Conservation (phyloP, 345 rosid genomes). For the Draba incana region DNA sequence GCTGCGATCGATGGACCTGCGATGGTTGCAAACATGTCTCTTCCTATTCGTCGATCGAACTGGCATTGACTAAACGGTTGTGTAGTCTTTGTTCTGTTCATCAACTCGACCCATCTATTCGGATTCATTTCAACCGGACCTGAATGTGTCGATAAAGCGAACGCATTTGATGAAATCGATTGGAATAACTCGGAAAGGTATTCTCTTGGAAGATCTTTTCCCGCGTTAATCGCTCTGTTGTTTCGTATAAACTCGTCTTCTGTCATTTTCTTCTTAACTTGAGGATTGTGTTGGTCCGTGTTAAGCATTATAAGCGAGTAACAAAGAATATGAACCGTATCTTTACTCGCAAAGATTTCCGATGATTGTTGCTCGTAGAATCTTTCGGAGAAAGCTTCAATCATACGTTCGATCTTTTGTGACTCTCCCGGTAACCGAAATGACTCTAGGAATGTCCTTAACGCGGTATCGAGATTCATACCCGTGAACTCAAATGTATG, state of each 20-base stretch:
- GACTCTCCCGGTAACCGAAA: slow-evolving; percentile 93
- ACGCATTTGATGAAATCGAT: slow-evolving; percentile 66
- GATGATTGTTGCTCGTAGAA: slow-evolving; percentile 71
- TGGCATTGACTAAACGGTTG: slow-evolving; percentile 57
- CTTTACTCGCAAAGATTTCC: slow-evolving; percentile 72
- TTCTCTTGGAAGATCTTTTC: slow-evolving; percentile 89
- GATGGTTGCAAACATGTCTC: slow-evolving; percentile 87
- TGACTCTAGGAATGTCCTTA: slow-evolving; percentile 74
- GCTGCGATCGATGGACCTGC: slow-evolving; percentile 91
- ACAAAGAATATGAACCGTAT: slow-evolving; percentile 70
- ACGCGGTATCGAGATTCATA: slow-evolving; percentile 81
- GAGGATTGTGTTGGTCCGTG: slow-evolving; percentile 92
- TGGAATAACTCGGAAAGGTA: slow-evolving; percentile 82
- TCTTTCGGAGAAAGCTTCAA: slow-evolving; percentile 79
- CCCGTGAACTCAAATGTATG: slow-evolving; percentile 72
- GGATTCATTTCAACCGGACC: slow-evolving; percentile 70
- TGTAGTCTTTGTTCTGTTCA: slow-evolving; percentile 53
- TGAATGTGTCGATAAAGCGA: slow-evolving; percentile 55
- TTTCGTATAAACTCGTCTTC: slow-evolving; percentile 93
- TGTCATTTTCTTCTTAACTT: slow-evolving; percentile 92
- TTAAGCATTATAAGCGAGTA: slow-evolving; percentile 96
- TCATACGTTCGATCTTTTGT: slow-evolving; percentile 81
- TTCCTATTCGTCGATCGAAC: slow-evolving; percentile 69
- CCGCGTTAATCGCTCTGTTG: slow-evolving; percentile 82
- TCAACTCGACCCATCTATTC: slow-evolving; percentile 76